Evolutionary conservation across 306 rosid species (phyloP), one percentile per base, ranked within the genome.

Genomic region (Clitoria ternatea): DNA sequence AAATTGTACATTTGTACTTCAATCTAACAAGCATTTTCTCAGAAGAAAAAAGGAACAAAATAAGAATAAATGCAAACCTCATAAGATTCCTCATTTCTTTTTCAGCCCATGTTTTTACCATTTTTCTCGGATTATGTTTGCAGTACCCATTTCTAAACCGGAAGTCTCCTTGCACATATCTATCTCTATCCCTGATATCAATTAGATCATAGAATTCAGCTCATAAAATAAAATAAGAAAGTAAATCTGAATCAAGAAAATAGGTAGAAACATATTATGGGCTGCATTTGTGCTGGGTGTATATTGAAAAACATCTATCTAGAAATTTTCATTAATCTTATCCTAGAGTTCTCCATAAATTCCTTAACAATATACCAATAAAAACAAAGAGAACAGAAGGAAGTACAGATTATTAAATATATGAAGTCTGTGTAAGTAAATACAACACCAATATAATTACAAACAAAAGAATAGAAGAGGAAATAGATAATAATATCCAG

Each of bases 41-140:
- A 23, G 22, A 20, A 70, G 6, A 17, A 56, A 56, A 63, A 23
- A 11, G 1, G 9, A 66, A 37, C 1, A 30, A 30, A 68, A 62
- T 35, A 60, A 22, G 14, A 50, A 52, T 13, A 57, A 66, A 27
- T 15, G 29, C 76, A 65, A 82, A 87, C 98, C 98, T 93, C 80
- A 84, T 23, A 61, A 93, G 86, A 77, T 93, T 90, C 80, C 97
- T 90, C 96, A 81, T 90, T 80, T 90, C 98, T 84, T 93, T 90
- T 81, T 93, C 98, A 0, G 97, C 98, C 98, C 98, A 93, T 62
- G 96, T 90, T 84, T 88, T 85, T 18, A 93, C 98, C 98, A 93
- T 93, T 77, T 93, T 93, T 80, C 98, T 85, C 64, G 98, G 96
- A 78, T 90, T 93, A 81, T 82, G 89, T 86, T 49, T 90, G 79